These are phyloP conservation scores for Lepidium didymum DNA, from an alignment of 345 rosid genomes.

Conservation along the genomic window DNA sequence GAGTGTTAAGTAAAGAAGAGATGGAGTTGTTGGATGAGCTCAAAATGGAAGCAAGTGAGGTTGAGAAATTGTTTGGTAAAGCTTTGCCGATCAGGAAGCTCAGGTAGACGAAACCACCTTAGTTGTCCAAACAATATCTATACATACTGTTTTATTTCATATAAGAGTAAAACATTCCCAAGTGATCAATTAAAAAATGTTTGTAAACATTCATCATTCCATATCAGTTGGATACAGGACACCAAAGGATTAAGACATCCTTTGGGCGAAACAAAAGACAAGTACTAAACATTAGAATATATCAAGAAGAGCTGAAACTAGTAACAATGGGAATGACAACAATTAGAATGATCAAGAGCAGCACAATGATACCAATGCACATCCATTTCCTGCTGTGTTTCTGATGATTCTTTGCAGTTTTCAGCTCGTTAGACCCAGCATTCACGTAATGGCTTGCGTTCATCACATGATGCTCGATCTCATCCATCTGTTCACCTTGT, in stretches of 20 bases:
- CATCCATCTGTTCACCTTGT: constrained; percentile 92
- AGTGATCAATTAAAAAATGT: neutral
- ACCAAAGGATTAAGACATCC: constrained; percentile 25
- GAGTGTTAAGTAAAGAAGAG: constrained; percentile 65
- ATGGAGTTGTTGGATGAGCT: constrained; percentile 56
- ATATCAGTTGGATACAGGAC: neutral
- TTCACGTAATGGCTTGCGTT: constrained; percentile 75
- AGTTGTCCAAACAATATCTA: neutral
- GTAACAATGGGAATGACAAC: constrained; percentile 64
- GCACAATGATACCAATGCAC: constrained; percentile 59
- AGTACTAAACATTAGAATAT: neutral
- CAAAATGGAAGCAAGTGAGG: constrained; percentile 78
- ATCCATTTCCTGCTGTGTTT: constrained; percentile 73
- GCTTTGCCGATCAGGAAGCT: constrained; percentile 69
- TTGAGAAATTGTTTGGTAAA: constrained; percentile 69
- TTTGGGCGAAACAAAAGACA: neutral
- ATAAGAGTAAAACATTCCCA: neutral
- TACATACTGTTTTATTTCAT: neutral
- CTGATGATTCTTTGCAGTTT: constrained; percentile 62
- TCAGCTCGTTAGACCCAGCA: constrained; percentile 71
- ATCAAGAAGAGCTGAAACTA: constrained; percentile 72
- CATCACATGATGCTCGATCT: constrained; percentile 85
- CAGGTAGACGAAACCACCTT: constrained; percentile 33
- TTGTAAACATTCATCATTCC: constrained; percentile 10
- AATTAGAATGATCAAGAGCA: constrained; percentile 61